Conservation (phyloP, 2,329 filamentous ascomycete genomes). For the Penicillium verrucosum region DNA sequence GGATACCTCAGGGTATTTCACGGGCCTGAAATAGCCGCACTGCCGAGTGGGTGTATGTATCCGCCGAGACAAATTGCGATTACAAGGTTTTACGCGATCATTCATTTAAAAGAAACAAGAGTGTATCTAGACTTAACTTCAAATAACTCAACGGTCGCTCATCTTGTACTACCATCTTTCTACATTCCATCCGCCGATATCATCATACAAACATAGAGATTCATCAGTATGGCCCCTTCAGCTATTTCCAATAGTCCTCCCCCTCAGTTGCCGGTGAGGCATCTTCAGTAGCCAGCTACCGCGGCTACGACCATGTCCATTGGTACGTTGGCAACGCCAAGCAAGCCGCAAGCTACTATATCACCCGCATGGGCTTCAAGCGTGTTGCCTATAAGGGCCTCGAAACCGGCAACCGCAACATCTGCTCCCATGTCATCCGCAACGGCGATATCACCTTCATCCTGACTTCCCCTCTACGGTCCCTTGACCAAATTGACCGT, state of each 20-base stretch:
- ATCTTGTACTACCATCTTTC: background rate
- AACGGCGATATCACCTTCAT: conserved; percentile 45
- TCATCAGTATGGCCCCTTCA: conserved; percentile 31
- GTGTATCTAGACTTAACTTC: background rate
- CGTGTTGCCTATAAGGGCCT: conserved; percentile 80
- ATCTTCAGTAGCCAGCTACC: conserved; percentile 49
- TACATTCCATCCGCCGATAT: background rate
- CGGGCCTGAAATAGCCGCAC: conserved; percentile 7
- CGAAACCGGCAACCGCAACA: conserved; percentile 77
- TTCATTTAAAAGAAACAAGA: conserved; percentile 5
- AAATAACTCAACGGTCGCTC: background rate
- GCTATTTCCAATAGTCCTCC: conserved; percentile 30
- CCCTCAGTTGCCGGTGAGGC: conserved; percentile 12
- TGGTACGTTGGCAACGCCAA: conserved; percentile 98
- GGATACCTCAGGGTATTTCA: conserved; percentile 21
- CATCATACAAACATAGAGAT: background rate
- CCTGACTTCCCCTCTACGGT: conserved; percentile 52
- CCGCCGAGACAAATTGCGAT: conserved; percentile 3
- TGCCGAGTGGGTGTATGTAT: background rate
- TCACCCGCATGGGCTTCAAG: conserved; percentile 80
- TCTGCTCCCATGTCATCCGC: conserved; percentile 71
- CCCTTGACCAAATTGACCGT: conserved; percentile 60
- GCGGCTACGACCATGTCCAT: conserved; percentile 86
- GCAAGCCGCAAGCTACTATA: conserved; percentile 87
- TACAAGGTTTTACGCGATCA: conserved; percentile 3